Evolutionary conservation across 768 basidiomycete species (phyloP).

Genomic region (Rossbeevera mucosa): DNA sequence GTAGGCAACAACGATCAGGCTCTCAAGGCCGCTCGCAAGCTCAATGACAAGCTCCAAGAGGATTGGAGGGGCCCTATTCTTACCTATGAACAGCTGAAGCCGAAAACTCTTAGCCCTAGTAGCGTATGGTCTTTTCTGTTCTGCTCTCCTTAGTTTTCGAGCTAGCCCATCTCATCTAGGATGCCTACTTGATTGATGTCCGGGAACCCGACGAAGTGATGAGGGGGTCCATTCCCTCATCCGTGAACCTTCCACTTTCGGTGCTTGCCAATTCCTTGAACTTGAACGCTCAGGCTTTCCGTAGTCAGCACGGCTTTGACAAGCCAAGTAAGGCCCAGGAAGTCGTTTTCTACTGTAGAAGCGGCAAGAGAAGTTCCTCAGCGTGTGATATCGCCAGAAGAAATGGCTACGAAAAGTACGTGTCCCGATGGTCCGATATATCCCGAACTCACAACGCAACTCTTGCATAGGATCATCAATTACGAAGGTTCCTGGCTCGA

Average conservation of each 20-base stretch:
- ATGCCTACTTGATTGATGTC: constrained; percentile 80
- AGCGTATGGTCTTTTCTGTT: constrained; percentile 36
- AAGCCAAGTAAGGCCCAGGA: constrained; percentile 70
- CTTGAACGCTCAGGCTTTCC: constrained; percentile 52
- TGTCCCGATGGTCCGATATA: constrained; percentile 2
- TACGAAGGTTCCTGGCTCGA: constrained; percentile 89
- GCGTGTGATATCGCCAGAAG: constrained; percentile 79
- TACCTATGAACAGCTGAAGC: constrained; percentile 78
- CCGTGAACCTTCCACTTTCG: constrained; percentile 85
- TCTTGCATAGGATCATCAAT: constrained; percentile 50
- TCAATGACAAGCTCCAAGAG: constrained; percentile 41
- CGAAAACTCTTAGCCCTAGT: constrained; percentile 71
- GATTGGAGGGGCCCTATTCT: constrained; percentile 78
- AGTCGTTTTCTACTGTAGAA: constrained; percentile 86
- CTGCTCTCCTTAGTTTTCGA: constrained; percentile 1
- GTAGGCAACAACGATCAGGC: constrained; percentile 22
- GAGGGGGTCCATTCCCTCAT: constrained; percentile 88
- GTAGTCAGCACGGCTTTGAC: constrained; percentile 62
- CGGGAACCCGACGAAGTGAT: constrained; percentile 89
- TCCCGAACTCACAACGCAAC: not conserved
- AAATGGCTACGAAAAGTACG: constrained; percentile 79
- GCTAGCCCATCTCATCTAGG: constrained; percentile 35
- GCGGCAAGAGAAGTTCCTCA: constrained; percentile 76
- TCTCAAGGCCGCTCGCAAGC: constrained; percentile 29
- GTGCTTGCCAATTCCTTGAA: constrained; percentile 65